Percentiles rank a stretch among this genome's conserved stretches.
phyloP scores from a whole-genome alignment of 2,329 filamentous ascomycete genomes.

The Colletotrichum lini region DNA sequence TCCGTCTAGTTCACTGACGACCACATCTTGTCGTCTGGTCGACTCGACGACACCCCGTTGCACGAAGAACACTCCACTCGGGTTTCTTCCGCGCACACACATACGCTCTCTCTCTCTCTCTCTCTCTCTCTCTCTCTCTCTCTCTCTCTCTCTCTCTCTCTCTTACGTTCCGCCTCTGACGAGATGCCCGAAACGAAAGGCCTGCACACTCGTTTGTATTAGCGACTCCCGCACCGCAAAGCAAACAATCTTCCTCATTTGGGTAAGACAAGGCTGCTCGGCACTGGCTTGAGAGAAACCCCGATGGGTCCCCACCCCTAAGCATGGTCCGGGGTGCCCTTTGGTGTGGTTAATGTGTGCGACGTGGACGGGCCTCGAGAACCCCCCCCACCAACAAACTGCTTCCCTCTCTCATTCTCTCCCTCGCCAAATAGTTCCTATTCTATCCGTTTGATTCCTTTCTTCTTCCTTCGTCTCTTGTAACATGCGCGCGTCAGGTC shows the following conservation, averaged over 20 bases:
- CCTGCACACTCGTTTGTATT: conserved; percentile 10
- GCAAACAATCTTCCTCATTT: background rate
- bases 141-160: background rate
- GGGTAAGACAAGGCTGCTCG: background rate
- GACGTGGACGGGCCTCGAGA: background rate
- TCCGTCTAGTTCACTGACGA: background rate
- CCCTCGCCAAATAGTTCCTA: background rate
- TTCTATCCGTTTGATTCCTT: background rate
- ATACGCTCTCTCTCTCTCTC: background rate
- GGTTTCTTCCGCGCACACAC: too few relatives aligned
- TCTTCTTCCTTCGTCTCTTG: background rate
- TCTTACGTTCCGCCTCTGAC: background rate
- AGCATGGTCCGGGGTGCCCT: background rate
- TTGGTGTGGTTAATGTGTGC: background rate
- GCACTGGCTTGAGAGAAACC: background rate
- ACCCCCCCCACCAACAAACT: background rate
- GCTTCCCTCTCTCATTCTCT: background rate
- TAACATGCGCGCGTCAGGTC: background rate
- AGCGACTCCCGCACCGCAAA: background rate
- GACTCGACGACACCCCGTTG: conserved; percentile 1
- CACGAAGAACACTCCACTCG: background rate
- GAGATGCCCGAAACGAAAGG: conserved; percentile 7
- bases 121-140: background rate
- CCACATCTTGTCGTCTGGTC: background rate
- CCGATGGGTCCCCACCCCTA: background rate